Conservation (phyloP, 139 green algal genomes). For the Yamagishiella unicocca region DNA sequence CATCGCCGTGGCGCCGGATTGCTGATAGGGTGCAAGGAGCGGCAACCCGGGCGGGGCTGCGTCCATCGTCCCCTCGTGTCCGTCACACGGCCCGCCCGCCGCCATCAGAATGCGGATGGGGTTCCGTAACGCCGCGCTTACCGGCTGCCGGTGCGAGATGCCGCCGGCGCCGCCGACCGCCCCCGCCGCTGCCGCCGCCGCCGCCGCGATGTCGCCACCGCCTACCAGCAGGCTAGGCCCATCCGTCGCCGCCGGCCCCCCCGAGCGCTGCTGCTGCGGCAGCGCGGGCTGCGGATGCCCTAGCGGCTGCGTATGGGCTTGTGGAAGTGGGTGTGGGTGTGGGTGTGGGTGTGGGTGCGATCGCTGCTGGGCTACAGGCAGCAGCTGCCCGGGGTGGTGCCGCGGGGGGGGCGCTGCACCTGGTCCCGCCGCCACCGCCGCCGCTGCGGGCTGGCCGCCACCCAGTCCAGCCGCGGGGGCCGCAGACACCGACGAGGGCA, state of each 20-base stretch:
- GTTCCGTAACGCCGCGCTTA: neutral
- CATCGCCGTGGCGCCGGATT: too few relatives aligned
- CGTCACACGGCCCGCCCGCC: too few relatives aligned
- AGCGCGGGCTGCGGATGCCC: neutral
- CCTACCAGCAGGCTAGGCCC: too few relatives aligned
- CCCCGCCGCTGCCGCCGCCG: neutral
- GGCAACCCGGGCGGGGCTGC: neutral
- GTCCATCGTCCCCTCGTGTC: too few relatives aligned
- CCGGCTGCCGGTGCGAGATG: neutral
- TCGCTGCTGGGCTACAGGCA: neutral
- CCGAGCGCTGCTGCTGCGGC: neutral
- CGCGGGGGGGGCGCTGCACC: neutral
- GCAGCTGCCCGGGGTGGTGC: slow-evolving; percentile 7
- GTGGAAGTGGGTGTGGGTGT: neutral
- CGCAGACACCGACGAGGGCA: neutral
- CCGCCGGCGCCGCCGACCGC: neutral
- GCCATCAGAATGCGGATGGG: neutral
- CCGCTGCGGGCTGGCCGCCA: neutral
- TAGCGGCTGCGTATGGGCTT: neutral
- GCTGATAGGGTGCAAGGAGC: neutral
- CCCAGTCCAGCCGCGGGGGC: neutral
- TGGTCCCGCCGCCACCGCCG: neutral
- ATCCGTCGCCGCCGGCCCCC: neutral
- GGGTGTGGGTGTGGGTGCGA: neutral
- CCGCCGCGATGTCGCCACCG: too few relatives aligned